Conservation (phyloP, 2,329 filamentous ascomycete genomes). For the Lasiodiplodia sp. region DNA sequence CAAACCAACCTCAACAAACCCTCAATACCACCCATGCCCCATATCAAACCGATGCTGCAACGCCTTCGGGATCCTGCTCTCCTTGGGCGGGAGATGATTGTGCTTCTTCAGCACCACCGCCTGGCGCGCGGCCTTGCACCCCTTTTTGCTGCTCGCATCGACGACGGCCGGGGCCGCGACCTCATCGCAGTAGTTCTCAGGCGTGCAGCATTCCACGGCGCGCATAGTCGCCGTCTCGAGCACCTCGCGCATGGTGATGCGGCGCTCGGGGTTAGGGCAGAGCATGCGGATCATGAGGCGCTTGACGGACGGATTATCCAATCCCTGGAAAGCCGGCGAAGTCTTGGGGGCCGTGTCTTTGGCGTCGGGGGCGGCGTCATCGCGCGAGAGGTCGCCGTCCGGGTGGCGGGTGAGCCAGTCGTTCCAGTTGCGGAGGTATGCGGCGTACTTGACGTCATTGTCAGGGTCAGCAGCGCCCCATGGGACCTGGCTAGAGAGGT, state of each 20-base stretch:
- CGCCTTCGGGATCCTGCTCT: constrained; percentile 45
- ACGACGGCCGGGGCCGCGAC: constrained; percentile 58
- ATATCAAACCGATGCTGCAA: constrained; percentile 50
- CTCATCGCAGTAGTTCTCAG: constrained; percentile 72
- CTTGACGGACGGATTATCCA: constrained; percentile 73
- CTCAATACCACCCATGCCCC: constrained; percentile 42
- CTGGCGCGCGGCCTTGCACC: constrained; percentile 43
- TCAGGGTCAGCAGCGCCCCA: constrained; percentile 73
- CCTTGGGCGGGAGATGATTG: constrained; percentile 53
- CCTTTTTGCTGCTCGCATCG: constrained; percentile 61
- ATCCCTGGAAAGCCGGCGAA: constrained; percentile 67
- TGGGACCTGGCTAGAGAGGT: constrained; percentile 77
- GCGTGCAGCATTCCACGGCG: constrained; percentile 79
- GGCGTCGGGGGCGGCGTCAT: constrained; percentile 47
- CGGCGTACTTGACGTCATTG: constrained; percentile 64
- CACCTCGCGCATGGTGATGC: constrained; percentile 73
- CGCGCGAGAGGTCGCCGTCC: constrained; percentile 56
- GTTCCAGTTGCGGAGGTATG: constrained; percentile 72
- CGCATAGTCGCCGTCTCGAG: constrained; percentile 76
- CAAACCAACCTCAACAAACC: too few species aligned
- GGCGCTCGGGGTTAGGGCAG: constrained; percentile 75
- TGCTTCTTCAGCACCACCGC: constrained; percentile 52
- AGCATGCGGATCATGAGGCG: constrained; percentile 82
- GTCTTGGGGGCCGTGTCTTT: constrained; percentile 68
- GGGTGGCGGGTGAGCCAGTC: constrained; percentile 68